A percentile compares a stretch with the other conserved stretches of the same genome.
These are phyloP conservation scores for Calonectria pseudoreteaudii DNA, from an alignment of 2,329 filamentous ascomycete genomes.

Conservation along the genomic window DNA sequence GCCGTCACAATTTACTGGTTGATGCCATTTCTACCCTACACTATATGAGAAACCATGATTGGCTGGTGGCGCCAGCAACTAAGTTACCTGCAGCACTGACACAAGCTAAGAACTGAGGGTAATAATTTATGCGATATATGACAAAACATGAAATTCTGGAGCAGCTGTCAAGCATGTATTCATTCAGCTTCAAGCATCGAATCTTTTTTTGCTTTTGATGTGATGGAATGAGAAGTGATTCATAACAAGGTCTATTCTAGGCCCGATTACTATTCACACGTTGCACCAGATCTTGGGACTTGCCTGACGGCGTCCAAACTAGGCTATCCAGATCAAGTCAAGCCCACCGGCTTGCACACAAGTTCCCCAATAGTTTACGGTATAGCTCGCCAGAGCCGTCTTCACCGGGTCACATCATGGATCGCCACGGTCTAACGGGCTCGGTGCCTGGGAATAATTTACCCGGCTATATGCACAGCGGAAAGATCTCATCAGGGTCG, in stretches of 20 bases:
- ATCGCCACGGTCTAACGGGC: neutral
- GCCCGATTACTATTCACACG: neutral
- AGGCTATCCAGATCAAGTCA: neutral
- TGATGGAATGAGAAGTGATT: neutral
- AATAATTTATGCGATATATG: constrained; percentile 9
- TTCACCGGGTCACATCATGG: neutral
- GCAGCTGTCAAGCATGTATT: neutral
- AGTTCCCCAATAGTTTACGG: neutral
- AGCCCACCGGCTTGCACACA: neutral
- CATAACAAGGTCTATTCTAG: neutral
- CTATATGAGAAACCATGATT: constrained; percentile 1
- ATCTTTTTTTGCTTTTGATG: neutral
- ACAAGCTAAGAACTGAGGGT: neutral
- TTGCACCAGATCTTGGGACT: neutral
- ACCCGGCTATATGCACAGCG: neutral
- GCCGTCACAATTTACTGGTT: neutral
- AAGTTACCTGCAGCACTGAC: neutral
- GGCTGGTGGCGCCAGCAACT: neutral
- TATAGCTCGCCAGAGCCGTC: no score
- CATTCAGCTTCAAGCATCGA: neutral
- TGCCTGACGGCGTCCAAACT: neutral
- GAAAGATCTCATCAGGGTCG: neutral
- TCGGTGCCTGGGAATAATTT: neutral
- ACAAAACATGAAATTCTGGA: neutral
- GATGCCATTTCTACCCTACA: neutral